These are phyloP conservation scores for Daldinia caldariorum DNA, from an alignment of 495 filamentous ascomycete genomes.

Conservation along the genomic window DNA sequence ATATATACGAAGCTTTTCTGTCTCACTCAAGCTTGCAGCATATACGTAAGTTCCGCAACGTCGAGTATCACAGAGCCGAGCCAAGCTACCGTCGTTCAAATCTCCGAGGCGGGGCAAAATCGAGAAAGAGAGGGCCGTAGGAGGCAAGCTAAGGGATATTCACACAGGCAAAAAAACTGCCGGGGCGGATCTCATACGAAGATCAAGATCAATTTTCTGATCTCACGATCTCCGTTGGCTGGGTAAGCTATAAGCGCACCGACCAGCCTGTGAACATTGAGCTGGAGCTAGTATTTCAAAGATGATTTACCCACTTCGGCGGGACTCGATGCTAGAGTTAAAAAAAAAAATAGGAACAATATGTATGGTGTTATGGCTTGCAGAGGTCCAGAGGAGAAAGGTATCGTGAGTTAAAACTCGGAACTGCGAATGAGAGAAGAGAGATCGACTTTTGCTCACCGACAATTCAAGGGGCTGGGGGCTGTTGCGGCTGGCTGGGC, in stretches of 20 bases:
- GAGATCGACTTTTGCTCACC: conserved; percentile 42
- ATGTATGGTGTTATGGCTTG: conserved; percentile 8
- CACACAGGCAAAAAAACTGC: conserved; percentile 13
- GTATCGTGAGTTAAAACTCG: conserved; percentile 15
- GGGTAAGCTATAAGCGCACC: conserved; percentile 29
- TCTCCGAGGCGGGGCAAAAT: conserved; percentile 22
- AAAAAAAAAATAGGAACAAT: conserved; percentile 3
- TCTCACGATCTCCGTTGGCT: conserved; percentile 24
- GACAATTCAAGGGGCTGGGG: conserved; percentile 51
- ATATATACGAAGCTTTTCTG: conserved; percentile 27
- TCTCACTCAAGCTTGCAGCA: conserved; percentile 26
- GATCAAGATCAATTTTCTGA: conserved; percentile 23
- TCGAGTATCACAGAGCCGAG: conserved; percentile 31
- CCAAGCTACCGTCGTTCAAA: not conserved
- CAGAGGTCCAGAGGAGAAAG: conserved; percentile 17
- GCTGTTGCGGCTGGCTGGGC: not conserved
- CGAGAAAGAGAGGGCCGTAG: conserved; percentile 3
- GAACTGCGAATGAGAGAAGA: conserved; percentile 41
- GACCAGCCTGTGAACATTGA: conserved; percentile 32
- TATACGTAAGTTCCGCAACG: not conserved
- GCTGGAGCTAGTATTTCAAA: not conserved
- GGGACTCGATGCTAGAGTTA: conserved; percentile 3
- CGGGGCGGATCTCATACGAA: conserved; percentile 22
- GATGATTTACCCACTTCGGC: conserved; percentile 24
- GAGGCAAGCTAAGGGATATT: conserved; percentile 17